These are phyloP conservation scores for Phytophthora podocarpi DNA, from an alignment of 352 stramenopile species.

Conservation along the genomic window DNA sequence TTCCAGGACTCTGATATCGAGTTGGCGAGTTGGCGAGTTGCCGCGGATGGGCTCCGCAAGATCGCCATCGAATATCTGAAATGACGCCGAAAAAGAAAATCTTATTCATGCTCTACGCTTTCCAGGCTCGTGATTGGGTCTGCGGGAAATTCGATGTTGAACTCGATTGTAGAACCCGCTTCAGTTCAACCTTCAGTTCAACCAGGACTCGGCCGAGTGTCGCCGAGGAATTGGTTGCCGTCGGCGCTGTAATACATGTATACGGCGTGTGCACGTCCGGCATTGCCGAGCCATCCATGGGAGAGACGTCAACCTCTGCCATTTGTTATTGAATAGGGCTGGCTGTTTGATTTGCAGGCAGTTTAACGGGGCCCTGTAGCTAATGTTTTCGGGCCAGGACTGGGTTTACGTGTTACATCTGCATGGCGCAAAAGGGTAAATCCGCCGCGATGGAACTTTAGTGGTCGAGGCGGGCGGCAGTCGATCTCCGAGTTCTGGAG, in stretches of 20 bases:
- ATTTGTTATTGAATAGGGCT: slow-evolving; percentile 17
- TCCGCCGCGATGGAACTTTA: slow-evolving; percentile 29
- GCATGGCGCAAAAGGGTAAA: slow-evolving; percentile 28
- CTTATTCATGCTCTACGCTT: too few species aligned
- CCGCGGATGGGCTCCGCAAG: slow-evolving; percentile 21
- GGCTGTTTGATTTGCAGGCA: slow-evolving; percentile 11
- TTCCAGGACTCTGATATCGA: slow-evolving; percentile 21
- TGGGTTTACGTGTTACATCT: slow-evolving; percentile 22
- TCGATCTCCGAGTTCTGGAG: slow-evolving; percentile 9
- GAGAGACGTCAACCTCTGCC: slow-evolving; percentile 35
- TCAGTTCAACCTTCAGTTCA: too few species aligned
- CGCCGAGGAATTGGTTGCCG: too few species aligned
- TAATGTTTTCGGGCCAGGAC: slow-evolving; percentile 26
- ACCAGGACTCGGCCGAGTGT: slow-evolving; percentile 3
- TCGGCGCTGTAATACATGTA: too few species aligned
- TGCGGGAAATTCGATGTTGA: slow-evolving; percentile 24
- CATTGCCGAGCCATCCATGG: slow-evolving; percentile 8
- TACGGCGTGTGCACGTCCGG: background rate
- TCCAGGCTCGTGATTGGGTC: too few species aligned
- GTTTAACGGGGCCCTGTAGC: slow-evolving; percentile 22
- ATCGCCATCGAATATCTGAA: slow-evolving; percentile 19
- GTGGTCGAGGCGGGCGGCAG: slow-evolving; percentile 15
- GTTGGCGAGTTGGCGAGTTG: slow-evolving; percentile 21
- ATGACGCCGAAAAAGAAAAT: slow-evolving; percentile 25
- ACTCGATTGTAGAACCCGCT: slow-evolving; percentile 6